Evolutionary conservation across 768 basidiomycete genomes (phyloP).

Genomic region (Russula olivacea): DNA sequence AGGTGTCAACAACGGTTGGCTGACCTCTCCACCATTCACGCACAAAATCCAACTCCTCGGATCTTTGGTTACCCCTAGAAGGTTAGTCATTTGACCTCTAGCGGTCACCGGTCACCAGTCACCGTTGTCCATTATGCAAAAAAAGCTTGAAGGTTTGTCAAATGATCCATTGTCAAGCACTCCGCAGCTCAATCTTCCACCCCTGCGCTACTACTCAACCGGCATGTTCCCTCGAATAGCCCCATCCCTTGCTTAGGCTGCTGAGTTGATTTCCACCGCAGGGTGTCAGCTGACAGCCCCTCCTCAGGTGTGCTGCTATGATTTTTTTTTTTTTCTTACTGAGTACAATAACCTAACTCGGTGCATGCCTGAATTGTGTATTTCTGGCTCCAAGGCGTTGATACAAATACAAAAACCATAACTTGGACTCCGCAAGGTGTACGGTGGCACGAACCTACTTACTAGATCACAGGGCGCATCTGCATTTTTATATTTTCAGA

Average conservation of each 20-base stretch:
- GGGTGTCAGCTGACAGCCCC: conserved; percentile 1
- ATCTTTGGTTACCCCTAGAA: background rate
- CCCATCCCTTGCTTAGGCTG: background rate
- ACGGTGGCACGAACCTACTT: background rate
- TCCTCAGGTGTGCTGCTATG: background rate
- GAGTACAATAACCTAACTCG: background rate
- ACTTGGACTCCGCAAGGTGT: background rate
- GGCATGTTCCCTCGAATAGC: background rate
- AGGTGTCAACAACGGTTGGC: background rate
- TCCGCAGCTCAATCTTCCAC: background rate
- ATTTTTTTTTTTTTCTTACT: background rate
- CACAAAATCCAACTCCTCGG: background rate
- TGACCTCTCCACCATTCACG: background rate
- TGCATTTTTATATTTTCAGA: background rate
- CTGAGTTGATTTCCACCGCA: background rate
- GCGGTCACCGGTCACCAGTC: background rate
- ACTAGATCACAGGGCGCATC: background rate
- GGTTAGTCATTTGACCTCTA: background rate
- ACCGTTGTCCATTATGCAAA: background rate
- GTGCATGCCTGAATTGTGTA: background rate
- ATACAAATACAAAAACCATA: background rate
- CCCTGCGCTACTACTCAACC: background rate
- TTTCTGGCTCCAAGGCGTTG: background rate
- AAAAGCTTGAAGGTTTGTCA: too few relatives aligned
- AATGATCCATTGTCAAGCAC: background rate